Percentiles rank a stretch among this genome's conserved stretches.
Evolutionary conservation across 2,329 filamentous ascomycete genomes (phyloP).

Genomic region (Fusarium temperatum): DNA sequence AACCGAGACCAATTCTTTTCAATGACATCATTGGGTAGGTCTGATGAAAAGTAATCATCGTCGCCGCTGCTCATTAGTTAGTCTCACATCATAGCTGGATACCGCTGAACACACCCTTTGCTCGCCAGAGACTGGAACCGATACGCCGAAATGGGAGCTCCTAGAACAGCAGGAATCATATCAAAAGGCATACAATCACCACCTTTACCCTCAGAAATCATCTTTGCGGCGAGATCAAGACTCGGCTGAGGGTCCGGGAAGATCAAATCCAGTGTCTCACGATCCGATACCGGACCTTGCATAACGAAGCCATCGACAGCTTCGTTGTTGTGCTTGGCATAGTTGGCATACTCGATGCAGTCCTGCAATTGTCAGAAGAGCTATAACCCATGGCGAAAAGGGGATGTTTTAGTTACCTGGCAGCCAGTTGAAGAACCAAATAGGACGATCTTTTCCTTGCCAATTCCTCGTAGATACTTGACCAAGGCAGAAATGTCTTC

Average conservation of each 20-base stretch:
- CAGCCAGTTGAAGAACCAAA: constrained; percentile 69
- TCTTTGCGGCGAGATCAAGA: constrained; percentile 59
- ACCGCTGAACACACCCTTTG: constrained; percentile 55
- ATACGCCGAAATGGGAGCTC: constrained; percentile 61
- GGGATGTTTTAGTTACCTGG: constrained; percentile 50
- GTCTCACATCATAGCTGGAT: not conserved
- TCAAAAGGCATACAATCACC: constrained; percentile 64
- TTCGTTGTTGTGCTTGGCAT: constrained; percentile 53
- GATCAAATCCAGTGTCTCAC: constrained; percentile 66
- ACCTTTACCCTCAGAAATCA: constrained; percentile 64
- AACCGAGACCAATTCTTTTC: constrained; percentile 72
- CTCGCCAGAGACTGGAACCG: constrained; percentile 61
- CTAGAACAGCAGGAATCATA: constrained; percentile 52
- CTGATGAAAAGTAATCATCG: constrained; percentile 90
- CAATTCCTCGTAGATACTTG: constrained; percentile 61
- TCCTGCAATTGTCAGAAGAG: constrained; percentile 52
- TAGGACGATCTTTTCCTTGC: constrained; percentile 61
- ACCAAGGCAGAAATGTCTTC: constrained; percentile 63
- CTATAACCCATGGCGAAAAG: not conserved
- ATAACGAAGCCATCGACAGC: constrained; percentile 80
- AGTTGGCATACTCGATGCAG: constrained; percentile 63
- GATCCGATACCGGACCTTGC: constrained; percentile 82
- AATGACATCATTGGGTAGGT: constrained; percentile 68
- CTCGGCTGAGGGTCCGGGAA: constrained; percentile 57
- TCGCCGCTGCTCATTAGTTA: constrained; percentile 62